Conservation (phyloP, 2,329 filamentous ascomycete species). For the Exophiala sp. region DNA sequence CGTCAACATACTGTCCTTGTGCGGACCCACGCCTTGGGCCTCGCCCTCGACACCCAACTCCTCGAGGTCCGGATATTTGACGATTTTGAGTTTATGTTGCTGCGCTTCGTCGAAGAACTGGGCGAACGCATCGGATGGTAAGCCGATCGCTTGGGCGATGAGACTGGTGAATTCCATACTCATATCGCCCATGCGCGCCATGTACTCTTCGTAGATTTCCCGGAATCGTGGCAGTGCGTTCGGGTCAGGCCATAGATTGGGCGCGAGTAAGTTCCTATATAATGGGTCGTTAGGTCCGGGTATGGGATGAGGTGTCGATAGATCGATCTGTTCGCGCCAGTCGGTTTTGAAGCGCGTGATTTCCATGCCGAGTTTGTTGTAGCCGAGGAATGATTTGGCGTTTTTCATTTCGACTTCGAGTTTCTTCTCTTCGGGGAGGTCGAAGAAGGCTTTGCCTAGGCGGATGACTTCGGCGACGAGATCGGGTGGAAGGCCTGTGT, state of each 20-base stretch:
- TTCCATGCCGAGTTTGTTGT: slow-evolving; percentile 51
- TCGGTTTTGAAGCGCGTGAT: slow-evolving; percentile 71
- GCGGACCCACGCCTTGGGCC: slow-evolving; percentile 64
- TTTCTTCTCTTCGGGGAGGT: slow-evolving; percentile 73
- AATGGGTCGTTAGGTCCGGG: slow-evolving; percentile 61
- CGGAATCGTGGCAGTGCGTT: slow-evolving; percentile 60
- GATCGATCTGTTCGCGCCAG: slow-evolving; percentile 81
- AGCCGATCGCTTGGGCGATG: slow-evolving; percentile 77
- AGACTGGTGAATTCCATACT: slow-evolving; percentile 72
- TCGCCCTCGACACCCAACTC: slow-evolving; percentile 52
- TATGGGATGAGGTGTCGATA: slow-evolving; percentile 72
- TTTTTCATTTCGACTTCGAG: slow-evolving; percentile 70
- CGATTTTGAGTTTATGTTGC: slow-evolving; percentile 87
- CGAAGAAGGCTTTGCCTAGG: slow-evolving; percentile 71
- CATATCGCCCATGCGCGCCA: slow-evolving; percentile 68
- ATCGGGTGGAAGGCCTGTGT: slow-evolving; percentile 67
- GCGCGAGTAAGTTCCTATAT: slow-evolving; percentile 73
- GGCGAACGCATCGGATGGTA: slow-evolving; percentile 67
- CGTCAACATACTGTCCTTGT: slow-evolving; percentile 82
- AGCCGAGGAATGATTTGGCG: slow-evolving; percentile 62
- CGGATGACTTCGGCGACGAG: slow-evolving; percentile 63
- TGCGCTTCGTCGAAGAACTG: slow-evolving; percentile 68
- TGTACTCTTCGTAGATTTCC: slow-evolving; percentile 68
- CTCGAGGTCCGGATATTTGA: slow-evolving; percentile 75
- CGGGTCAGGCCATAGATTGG: slow-evolving; percentile 71